Evolutionary conservation across 352 stramenopile species (phyloP), one percentile per base, ranked within the genome.

Genomic region (Globisporangium nagaii): DNA sequence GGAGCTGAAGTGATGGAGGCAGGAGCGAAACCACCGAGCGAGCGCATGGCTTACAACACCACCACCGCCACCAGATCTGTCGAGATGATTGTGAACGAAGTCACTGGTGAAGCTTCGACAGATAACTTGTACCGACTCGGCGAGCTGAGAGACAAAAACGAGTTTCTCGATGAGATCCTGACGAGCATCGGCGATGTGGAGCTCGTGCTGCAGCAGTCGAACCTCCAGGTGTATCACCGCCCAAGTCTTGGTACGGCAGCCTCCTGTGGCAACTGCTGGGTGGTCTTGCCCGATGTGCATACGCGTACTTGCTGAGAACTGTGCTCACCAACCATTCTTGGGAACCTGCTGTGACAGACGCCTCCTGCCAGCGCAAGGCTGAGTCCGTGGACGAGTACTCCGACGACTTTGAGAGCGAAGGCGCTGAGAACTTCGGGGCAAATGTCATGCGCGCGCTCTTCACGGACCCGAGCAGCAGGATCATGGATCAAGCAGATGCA

Each of bases 81-180:
- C 17, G 4, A 3, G 17, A 3, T 20, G 41, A 47, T 19, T 4
- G 41, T 7, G 5, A 1, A 19, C 13, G 4, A 10, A 4, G 12
- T 6, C 12, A 20, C 13, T 47, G 41, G 7, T 32, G 22, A 20
- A 47, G 41, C 13, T 13, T 7, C 13, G 2, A 3, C 24, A 22
- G 17, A 11, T 9, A 17, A 20, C 25, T 9, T 6, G 30, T 66
- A 53, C 19, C 15, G 17, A 11, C 28, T 53, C 3, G 39, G 45
- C 3, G 58, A 61, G 19, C 60, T 60, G 5, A 56, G 65, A 56
- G 56, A 65, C 13, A 73, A 66, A 24, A 54, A 70, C 20, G 63
- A 74, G 0, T 88, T 88, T 58, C 55, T 88, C 20, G 66, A 70
- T 13, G 67, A 88, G 1, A 88, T 88, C 37, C 34, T 88, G 9